These are phyloP conservation scores for Tricholomella constricta DNA, from an alignment of 768 basidiomycete genomes.

Conservation along the genomic window DNA sequence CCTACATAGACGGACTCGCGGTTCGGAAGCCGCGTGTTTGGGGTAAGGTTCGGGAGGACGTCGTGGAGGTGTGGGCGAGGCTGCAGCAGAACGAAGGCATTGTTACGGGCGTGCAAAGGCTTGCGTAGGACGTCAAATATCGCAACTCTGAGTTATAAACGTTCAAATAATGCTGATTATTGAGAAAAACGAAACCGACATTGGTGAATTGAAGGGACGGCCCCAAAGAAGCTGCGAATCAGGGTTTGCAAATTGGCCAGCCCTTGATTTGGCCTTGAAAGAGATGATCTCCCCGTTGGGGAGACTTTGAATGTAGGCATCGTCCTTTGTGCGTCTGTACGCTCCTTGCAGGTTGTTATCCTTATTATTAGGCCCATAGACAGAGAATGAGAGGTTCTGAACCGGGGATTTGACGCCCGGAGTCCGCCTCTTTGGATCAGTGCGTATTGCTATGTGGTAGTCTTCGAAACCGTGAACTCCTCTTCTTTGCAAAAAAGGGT, in stretches of 20 bases:
- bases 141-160: conserved; percentile 59
- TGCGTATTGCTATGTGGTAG: conserved; percentile 86
- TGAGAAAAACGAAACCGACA: conserved; percentile 48
- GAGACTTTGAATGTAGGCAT: conserved; percentile 77
- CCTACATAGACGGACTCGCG: conserved; percentile 80
- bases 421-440: conserved; percentile 41
- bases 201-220: conserved; percentile 58
- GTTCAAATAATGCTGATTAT: conserved; percentile 1
- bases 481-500: conserved; percentile 1
- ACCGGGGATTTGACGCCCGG: conserved; percentile 40
- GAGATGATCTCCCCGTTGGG: conserved; percentile 79
- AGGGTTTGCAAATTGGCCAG: conserved; percentile 15
- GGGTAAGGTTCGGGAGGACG: conserved; percentile 61
- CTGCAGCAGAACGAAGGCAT: conserved; percentile 84
- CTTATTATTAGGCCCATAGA: conserved; percentile 91
- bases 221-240: conserved; percentile 58
- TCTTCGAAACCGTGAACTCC: conserved; percentile 48
- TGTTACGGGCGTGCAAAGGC: conserved; percentile 23
- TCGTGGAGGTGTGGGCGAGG: conserved; percentile 78
- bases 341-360: conserved; percentile 70
- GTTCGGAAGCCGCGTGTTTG: conserved; percentile 43
- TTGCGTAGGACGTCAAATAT: conserved; percentile 74
- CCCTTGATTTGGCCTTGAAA: conserved; percentile 51
- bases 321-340: conserved; percentile 79
- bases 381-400: conserved; percentile 88